A percentile compares a stretch with the other conserved stretches of the same genome.
These are phyloP conservation scores for Amphibolis antarctica DNA, from an alignment of 106 monocot species.

Conservation along the genomic window DNA sequence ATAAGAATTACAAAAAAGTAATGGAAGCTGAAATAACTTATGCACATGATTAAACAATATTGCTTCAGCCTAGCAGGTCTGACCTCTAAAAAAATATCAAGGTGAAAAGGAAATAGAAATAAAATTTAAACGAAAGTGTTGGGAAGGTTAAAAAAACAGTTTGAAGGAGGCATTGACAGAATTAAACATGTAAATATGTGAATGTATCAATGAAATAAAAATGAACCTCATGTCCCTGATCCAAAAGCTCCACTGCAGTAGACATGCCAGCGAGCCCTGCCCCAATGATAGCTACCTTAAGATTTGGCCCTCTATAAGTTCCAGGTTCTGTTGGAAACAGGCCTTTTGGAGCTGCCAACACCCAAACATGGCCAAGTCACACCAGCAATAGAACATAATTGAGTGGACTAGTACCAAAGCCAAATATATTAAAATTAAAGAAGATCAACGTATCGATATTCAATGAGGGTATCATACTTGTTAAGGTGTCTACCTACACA, in stretches of 20 bases:
- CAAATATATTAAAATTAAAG: neutral
- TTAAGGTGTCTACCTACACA: neutral
- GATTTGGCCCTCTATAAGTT: conserved; percentile 78
- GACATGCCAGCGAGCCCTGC: conserved; percentile 98
- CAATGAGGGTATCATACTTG: neutral
- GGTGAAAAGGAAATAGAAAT: no score
- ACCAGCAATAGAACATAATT: no score
- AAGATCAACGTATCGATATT: neutral
- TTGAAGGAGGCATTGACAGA: no score
- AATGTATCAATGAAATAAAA: neutral
- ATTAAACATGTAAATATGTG: neutral
- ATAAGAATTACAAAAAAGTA: no score
- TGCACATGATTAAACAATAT: no score
- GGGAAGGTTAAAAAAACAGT: no score
- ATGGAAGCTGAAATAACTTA: no score
- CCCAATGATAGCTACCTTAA: conserved; percentile 93
- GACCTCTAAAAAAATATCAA: no score
- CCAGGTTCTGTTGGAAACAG: conserved; percentile 96
- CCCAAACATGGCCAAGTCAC: neutral
- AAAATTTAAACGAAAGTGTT: no score
- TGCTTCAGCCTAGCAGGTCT: no score
- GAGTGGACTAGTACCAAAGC: no score
- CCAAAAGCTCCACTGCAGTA: conserved; percentile 93
- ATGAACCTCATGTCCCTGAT: conserved; percentile 91
- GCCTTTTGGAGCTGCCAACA: conserved; percentile 75